Base-by-base conservation (phyloP, 208 protist genomes). In the Wallacemonas sp. region DNA sequence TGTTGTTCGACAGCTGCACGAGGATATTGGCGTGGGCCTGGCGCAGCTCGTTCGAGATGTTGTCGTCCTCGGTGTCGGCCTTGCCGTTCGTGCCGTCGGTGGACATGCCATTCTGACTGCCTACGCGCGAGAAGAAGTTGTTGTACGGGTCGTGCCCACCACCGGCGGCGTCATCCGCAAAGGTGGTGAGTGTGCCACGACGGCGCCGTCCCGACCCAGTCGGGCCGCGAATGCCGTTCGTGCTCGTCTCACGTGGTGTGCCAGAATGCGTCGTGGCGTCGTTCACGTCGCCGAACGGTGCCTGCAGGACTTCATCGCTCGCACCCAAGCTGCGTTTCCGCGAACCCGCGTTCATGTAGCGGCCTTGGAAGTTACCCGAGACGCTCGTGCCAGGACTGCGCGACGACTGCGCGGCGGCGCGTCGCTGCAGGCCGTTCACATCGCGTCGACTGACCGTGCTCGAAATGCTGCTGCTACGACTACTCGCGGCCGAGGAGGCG, bases 381-480 rank as follows among this genome's bases (percentile, higher is more conserved):
- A 58, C 52, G 32, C 52, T 58, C 14, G 52, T 27, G 30, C 52
- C 52, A 26, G 36, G 30, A 21, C 52, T 58, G 9, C 52, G 52
- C 26, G 26, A 39, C 9, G 30, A 33, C 3, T 41, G 52, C 29
- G 52, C 52, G 3, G 52, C 52, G 9, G 52, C 52, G 9, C 52
- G 52, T 19, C 52, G 52, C 52, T 58, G 52, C 1, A 58, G 29
- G n/a, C 26, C 36, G 21, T 38, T 38, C 16, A 58, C 52, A 38
- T 58, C 52, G 21, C 52, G 52, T 19, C 52, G 52, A 39, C 52
- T 58, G 14, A 58, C 52, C 8, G 52, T 43, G 32, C 52, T 58
- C 14, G 52, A 58, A 4, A 58, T 30, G 19, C 52, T 58, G 32
- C 52, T 58, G 52, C 52, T 58, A 0, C 52, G 52, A 29, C 52